A percentile compares a stretch with the other conserved stretches of the same genome.
phyloP scores from a whole-genome alignment of 768 basidiomycete species.

The Hericium coralloides region DNA sequence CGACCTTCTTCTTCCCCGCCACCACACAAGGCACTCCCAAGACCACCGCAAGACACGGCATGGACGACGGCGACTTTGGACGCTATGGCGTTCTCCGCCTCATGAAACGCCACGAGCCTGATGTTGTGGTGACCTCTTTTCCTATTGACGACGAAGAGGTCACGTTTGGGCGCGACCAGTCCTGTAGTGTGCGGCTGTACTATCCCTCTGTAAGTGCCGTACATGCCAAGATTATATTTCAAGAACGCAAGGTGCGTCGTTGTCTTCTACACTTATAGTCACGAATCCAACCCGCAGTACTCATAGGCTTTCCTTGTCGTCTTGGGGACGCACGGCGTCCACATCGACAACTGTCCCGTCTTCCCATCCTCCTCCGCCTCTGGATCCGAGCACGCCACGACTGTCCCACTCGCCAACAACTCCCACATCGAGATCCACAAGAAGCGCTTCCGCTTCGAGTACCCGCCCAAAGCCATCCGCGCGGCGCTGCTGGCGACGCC shows the following conservation, averaged over 20 bases:
- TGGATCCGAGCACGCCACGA: conserved; percentile 25
- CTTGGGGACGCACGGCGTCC: conserved; percentile 45
- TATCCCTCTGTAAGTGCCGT: conserved; percentile 52
- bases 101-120: conserved; percentile 41
- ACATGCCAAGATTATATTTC: conserved; percentile 61
- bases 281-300: background rate
- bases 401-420: conserved; percentile 56
- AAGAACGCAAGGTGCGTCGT: conserved; percentile 47
- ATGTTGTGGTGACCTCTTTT: conserved; percentile 49
- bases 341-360: conserved; percentile 56
- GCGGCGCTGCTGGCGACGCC: conserved; percentile 34
- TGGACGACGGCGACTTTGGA: conserved; percentile 45
- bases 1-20: background rate
- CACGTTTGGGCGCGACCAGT: conserved; percentile 59
- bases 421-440: conserved; percentile 59
- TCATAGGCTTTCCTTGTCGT: conserved; percentile 60
- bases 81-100: conserved; percentile 57
- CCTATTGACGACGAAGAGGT: conserved; percentile 62
- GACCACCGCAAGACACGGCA: background rate
- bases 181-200: conserved; percentile 61
- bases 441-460: conserved; percentile 64
- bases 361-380: conserved; percentile 37
- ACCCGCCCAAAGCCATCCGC: conserved; percentile 67
- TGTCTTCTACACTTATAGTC: background rate
- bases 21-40: background rate